Base-by-base conservation (phyloP, 1,284 basidiomycete species). In the Ceratobasidium sp. region DNA sequence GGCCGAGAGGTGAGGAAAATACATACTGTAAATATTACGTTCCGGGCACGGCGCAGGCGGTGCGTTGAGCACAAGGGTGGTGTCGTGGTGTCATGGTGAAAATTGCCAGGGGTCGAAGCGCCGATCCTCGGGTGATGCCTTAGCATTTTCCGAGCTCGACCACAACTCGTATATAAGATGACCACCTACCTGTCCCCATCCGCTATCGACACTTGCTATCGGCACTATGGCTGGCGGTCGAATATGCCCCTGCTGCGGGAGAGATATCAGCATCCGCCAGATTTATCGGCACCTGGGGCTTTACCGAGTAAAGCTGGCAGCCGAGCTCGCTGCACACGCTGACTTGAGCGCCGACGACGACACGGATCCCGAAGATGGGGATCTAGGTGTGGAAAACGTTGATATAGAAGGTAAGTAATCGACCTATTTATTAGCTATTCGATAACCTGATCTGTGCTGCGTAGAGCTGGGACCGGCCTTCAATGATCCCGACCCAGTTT, bases 111-210 rank as follows among this genome's bases (percentile, higher is more conserved):
- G 34, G 34, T 34, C 34, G 34, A 34, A 34, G 37, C 37, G 11
- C 37, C 37, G 8, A 39, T 63, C 61, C 61, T 46, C 41, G 37
- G n/a, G n/a, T n/a, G n/a, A n/a, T n/a, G 39, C 59, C 22, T 24
- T 24, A 24, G 39, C n/a, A n/a, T n/a, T n/a, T n/a, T n/a, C n/a
- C 19, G 8, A 31, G 31, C 39, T 43, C 59, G 34, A 34, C 34
- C 34, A 2, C 2, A 8, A 34, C 34, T 34, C n/a, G n/a, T 39
- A 8, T 39, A 39, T 9, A 39, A 39, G 9, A 39, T 9, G 37
- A 39, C 37, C 37, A 39, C 37, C 37, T 39, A 39, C 37, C 37
- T 11, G 11, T 11, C 8, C 8, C 11, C 37, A 39, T 39, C 37
- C 22, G 46, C 46, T 48, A 48, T 48, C 19, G 6, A 48, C 46